Conservation (phyloP, 306 rosid species). For the Trifolium dubium region DNA sequence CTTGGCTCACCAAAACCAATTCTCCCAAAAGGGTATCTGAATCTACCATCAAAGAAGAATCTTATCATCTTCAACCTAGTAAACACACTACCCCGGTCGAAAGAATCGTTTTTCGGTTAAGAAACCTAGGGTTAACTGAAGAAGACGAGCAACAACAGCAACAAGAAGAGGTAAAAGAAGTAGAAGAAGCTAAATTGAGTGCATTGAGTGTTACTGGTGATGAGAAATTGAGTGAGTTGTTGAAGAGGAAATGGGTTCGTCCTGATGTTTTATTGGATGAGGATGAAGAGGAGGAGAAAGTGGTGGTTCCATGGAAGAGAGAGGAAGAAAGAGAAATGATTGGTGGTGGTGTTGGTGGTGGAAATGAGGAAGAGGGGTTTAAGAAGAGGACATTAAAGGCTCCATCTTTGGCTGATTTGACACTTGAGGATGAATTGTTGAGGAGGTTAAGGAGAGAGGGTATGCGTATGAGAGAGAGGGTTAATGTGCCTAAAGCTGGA, state of each 20-base stretch:
- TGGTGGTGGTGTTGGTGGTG: slow-evolving; percentile 31
- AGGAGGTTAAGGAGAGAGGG: slow-evolving; percentile 90
- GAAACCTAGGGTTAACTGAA: slow-evolving; percentile 69
- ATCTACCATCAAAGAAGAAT: slow-evolving; percentile 34
- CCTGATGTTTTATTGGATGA: slow-evolving; percentile 54
- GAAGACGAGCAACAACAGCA: slow-evolving; percentile 47
- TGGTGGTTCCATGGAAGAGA: slow-evolving; percentile 52
- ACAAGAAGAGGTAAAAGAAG: slow-evolving; percentile 36
- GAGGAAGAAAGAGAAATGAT: slow-evolving; percentile 50
- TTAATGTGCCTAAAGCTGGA: slow-evolving; percentile 90
- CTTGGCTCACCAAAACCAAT: slow-evolving; percentile 71
- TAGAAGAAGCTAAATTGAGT: slow-evolving; percentile 32
- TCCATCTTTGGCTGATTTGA: slow-evolving; percentile 75
- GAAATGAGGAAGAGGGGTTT: slow-evolving; percentile 64
- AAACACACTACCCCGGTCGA: slow-evolving; percentile 68
- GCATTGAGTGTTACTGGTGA: slow-evolving; percentile 64
- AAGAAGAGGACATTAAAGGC: slow-evolving; percentile 44
- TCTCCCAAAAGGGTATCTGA: slow-evolving; percentile 47
- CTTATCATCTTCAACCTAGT: slow-evolving; percentile 24
- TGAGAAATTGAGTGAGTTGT: slow-evolving; percentile 76
- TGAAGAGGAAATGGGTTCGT: slow-evolving; percentile 76
- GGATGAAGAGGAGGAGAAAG: slow-evolving; percentile 42
- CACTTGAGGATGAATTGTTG: slow-evolving; percentile 87
- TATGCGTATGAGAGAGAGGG: slow-evolving; percentile 71
- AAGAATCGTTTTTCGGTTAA: slow-evolving; percentile 75